A percentile compares a stretch with the other conserved stretches of the same genome.
These are phyloP conservation scores for Ganoderma sinense DNA, from an alignment of 1,284 basidiomycete species.

Conservation along the genomic window DNA sequence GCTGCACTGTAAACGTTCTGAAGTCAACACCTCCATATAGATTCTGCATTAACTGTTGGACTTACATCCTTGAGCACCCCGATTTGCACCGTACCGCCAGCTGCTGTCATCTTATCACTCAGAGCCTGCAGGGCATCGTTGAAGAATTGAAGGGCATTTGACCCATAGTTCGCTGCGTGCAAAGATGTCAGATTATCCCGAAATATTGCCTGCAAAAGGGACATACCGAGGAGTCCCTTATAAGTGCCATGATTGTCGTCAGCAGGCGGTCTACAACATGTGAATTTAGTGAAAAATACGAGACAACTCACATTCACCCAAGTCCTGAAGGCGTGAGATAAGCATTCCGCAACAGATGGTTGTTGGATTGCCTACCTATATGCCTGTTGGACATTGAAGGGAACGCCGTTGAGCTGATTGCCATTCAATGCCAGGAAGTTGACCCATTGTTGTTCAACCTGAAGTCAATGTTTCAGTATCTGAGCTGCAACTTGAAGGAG, in stretches of 20 bases:
- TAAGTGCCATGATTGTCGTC: neutral
- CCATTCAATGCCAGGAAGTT: neutral
- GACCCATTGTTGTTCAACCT: neutral
- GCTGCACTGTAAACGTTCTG: neutral
- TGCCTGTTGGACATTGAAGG: neutral
- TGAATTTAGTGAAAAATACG: no score
- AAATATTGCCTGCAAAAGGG: neutral
- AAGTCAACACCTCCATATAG: neutral
- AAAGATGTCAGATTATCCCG: neutral
- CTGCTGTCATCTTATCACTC: neutral
- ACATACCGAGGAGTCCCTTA: neutral
- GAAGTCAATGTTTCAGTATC: neutral
- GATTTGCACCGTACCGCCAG: neutral
- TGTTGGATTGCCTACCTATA: neutral
- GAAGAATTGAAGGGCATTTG: neutral
- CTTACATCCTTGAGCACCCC: constrained; percentile 1
- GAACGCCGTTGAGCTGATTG: neutral
- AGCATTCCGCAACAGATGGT: neutral
- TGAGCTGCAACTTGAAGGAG: no score
- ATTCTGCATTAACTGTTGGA: neutral
- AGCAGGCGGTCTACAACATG: no score
- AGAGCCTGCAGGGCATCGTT: neutral
- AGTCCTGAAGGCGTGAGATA: neutral
- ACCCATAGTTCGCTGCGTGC: neutral
- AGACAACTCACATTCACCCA: neutral